Conservation (phyloP, 176 grass and related monocot species). For the Paspalum vaginatum region DNA sequence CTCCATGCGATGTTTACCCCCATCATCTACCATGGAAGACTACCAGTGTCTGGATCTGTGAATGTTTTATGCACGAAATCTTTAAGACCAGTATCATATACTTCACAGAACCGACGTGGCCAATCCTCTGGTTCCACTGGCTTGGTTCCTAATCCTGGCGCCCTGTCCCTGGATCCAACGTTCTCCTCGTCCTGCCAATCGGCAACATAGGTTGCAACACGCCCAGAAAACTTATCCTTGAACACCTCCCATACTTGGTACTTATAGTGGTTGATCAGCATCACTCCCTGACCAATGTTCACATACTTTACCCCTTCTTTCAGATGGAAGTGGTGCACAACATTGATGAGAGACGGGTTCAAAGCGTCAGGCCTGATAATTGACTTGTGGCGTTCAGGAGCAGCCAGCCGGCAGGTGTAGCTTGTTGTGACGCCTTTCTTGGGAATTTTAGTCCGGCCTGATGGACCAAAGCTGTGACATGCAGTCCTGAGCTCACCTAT, state of each 20-base stretch:
- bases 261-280: slow-evolving; percentile 98
- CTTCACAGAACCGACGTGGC: slow-evolving; percentile 82
- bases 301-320: slow-evolving; percentile 80
- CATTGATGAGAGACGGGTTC: slow-evolving; percentile 86
- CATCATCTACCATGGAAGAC: slow-evolving; percentile 79
- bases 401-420: slow-evolving; percentile 79
- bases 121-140: slow-evolving; percentile 89
- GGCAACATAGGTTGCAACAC: slow-evolving; percentile 88
- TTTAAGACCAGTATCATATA: slow-evolving; percentile 78
- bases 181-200: slow-evolving; percentile 98
- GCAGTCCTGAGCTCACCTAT: slow-evolving; percentile 77
- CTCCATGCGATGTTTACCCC: slow-evolving; percentile 24
- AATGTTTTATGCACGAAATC: slow-evolving; percentile 68
- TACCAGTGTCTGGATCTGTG: slow-evolving; percentile 53
- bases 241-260: slow-evolving; percentile 99
- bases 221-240: slow-evolving; percentile 90
- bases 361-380: slow-evolving; percentile 74
- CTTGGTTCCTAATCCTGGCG: slow-evolving; percentile 87
- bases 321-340: slow-evolving; percentile 97
- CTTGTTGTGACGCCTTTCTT: slow-evolving; percentile 61
- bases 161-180: slow-evolving; percentile 90
- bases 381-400: slow-evolving; percentile 87
- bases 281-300: slow-evolving; percentile 75
- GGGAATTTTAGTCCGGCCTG: slow-evolving; percentile 68
- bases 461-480: slow-evolving; percentile 97